Base-by-base conservation (phyloP, 768 basidiomycete species). In the Hericium alpestre region DNA sequence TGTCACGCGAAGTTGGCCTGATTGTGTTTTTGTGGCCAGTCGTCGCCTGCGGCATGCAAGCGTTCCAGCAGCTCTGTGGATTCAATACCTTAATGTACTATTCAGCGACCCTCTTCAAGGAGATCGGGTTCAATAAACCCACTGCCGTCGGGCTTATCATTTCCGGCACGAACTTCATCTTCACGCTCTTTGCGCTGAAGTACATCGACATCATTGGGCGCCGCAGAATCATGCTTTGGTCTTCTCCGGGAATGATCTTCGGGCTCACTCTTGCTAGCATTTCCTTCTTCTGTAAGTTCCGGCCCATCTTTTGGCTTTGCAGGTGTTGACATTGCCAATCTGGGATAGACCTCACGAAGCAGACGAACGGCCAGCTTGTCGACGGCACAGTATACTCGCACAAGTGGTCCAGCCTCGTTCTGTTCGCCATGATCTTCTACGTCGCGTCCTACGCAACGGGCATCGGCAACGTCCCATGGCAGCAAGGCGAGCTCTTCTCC, bases 381-480 rank as follows among this genome's bases (percentile, higher is more conserved):
- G 74, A 80, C 20, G 83, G 83, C 3, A 73, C 76, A 13, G 66
- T 76, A 22, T 88, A 87, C 64, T 74, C 83, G 2, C 75, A 66
- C 27, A 66, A 74, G 15, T 89, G 83, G 83, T 85, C 84, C 4
- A 77, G 76, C 1, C 70, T 87, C 57, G 85, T 91, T 3, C 68
- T 91, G n/a, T 59, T 84, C 6, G 79, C 84, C n/a, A 91, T 92
- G 86, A 81, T 93, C 61, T 65, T 87, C 61, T 92, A 86, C 69
- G 88, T 90, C 20, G 86, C 86, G 1, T 84, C 84, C 10, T 93
- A 92, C 64, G 90, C 87, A 0, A 85, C 79, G 2, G 85, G 88
- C 4, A 71, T 90, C 15, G 88, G 88, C 0, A 87, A 88, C 63
- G 82, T 90, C 2, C 90, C 90, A 0, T 91, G 90, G 90, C 87